Evolutionary conservation across 345 rosid genomes (phyloP).

Genomic region (Erodium maritimum): DNA sequence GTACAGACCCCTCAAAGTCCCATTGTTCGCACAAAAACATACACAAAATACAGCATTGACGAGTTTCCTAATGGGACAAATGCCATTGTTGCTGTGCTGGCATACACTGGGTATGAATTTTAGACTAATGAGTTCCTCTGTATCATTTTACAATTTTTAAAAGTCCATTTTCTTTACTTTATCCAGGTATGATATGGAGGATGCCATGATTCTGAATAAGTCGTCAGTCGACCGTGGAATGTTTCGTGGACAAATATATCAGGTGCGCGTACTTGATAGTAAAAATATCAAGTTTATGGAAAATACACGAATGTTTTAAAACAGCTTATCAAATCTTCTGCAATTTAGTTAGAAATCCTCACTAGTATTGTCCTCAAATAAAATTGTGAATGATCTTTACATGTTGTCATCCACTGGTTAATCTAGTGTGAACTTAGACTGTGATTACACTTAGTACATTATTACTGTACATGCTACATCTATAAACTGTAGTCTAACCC

Average conservation of each 20-base stretch:
- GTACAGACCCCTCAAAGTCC: slow-evolving; percentile 96
- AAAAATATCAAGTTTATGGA: too few relatives aligned
- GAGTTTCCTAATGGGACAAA: slow-evolving; percentile 89
- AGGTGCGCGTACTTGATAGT: slow-evolving; percentile 32
- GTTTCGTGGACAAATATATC: slow-evolving; percentile 95
- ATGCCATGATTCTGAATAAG: slow-evolving; percentile 95
- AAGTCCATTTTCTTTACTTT: slow-evolving; percentile 7
- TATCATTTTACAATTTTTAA: background rate
- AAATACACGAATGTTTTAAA: too few relatives aligned
- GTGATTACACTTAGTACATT: too few relatives aligned
- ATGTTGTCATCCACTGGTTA: too few relatives aligned
- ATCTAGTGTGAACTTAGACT: too few relatives aligned
- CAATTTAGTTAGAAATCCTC: too few relatives aligned
- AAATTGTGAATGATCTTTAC: too few relatives aligned
- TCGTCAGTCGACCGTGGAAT: slow-evolving; percentile 91
- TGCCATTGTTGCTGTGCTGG: slow-evolving; percentile 94
- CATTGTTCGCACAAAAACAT: slow-evolving; percentile 68
- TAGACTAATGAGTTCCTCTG: background rate
- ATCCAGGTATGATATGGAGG: slow-evolving; percentile 93
- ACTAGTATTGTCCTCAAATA: too few relatives aligned
- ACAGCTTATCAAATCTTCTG: too few relatives aligned
- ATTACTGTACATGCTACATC: too few relatives aligned
- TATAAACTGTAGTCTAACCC: too few relatives aligned
- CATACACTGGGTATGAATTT: slow-evolving; percentile 72
- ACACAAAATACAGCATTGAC: slow-evolving; percentile 59